phyloP scores from a whole-genome alignment of 108 stramenopile genomes.

The Epithemia pelagica region DNA sequence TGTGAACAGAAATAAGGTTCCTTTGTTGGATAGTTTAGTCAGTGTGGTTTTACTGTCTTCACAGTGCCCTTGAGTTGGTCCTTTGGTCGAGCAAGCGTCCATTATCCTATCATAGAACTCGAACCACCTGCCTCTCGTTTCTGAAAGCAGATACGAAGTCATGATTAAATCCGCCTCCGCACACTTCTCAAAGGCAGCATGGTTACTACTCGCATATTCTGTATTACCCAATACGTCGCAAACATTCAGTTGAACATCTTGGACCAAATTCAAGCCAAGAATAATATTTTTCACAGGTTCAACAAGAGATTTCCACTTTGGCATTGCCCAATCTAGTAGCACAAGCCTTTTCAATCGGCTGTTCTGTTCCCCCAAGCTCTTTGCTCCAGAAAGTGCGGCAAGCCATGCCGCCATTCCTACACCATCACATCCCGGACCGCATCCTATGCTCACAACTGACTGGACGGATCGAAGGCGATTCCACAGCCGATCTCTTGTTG shows the following conservation, averaged over 20 bases:
- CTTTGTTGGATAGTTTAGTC: constrained; percentile 1
- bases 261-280: constrained; percentile 18
- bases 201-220: neutral
- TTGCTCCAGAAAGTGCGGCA: constrained; percentile 1
- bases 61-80: neutral
- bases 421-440: constrained; percentile 70
- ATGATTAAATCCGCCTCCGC: constrained; percentile 26
- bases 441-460: constrained; percentile 51
- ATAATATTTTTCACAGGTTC: constrained; percentile 39
- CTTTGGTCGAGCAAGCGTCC: neutral
- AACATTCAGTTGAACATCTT: no score
- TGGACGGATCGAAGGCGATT: constrained; percentile 21
- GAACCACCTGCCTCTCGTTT: constrained; percentile 61
- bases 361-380: neutral
- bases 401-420: constrained; percentile 45
- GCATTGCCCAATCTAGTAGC: constrained; percentile 61
- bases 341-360: constrained; percentile 19
- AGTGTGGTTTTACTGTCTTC: neutral
- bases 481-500: constrained; percentile 18
- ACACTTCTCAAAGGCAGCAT: neutral
- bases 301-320: constrained; percentile 51
- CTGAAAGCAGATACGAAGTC: constrained; percentile 65
- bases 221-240: neutral
- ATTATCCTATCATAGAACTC: constrained; percentile 39
- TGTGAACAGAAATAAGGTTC: constrained; percentile 52